Base-by-base conservation (phyloP, 768 basidiomycete genomes). In the Dentipellis sp. region DNA sequence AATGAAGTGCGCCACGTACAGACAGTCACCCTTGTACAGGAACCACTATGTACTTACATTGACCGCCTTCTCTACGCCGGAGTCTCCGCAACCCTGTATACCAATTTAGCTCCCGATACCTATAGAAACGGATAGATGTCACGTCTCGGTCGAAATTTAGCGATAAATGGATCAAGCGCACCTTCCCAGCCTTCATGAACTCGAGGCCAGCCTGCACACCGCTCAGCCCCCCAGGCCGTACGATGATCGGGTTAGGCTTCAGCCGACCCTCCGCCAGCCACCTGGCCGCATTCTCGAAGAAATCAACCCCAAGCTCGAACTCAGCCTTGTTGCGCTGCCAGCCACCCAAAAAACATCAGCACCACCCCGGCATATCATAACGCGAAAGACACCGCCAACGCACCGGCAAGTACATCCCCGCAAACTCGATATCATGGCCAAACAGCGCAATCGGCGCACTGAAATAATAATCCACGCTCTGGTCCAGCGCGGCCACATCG, bases 41-140 rank as follows among this genome's bases (percentile, higher is more conserved):
- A 29, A 29, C 6, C 29, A 29, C 29, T 6, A n/a, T n/a, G n/a
- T n/a, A n/a, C n/a, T n/a, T n/a, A 29, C 29, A 29, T 6, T 29
- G 3, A 29, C 40, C 3, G 40, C 6, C 29, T 29, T 29, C 29
- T 29, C 29, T 29, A 29, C 3, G 29, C 6, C 40, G 60, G 58
- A 1, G 58, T 61, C 22, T 59, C 60, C 11, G 53, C 42, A 45
- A 66, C 53, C 29, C 62, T 56, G 56, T 66, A 67, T 11, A 67
- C 67, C 36, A 68, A 53, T 58, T 71, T 70, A 58, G 65, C 62
- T 34, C 58, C 69, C 52, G 65, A 68, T 21, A 65, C 55, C 62
- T 63, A 35, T 8, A 22, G 23, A 12, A 10, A 8, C 4, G 40
- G 34, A 19, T 11, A 9, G 11, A 36, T 9, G 36, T 45, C 35